Percentiles rank a stretch among this genome's conserved stretches.
These are phyloP conservation scores for Amanita brunnescens DNA, from an alignment of 768 basidiomycete genomes.

Conservation along the genomic window DNA sequence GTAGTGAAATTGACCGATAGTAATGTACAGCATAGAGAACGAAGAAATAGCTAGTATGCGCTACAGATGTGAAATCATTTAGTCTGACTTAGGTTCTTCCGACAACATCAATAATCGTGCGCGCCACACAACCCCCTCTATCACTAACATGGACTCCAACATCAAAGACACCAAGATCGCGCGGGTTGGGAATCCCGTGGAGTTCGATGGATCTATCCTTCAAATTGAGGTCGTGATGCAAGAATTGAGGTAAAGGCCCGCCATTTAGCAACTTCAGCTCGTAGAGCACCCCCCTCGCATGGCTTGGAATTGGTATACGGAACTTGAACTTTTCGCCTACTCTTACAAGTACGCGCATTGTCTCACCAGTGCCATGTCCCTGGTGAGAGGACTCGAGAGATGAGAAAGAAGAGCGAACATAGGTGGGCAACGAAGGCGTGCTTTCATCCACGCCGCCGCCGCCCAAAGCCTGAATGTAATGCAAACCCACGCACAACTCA, in stretches of 20 bases:
- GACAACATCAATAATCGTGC: constrained; percentile 50
- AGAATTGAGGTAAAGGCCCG: constrained; percentile 43
- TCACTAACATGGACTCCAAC: constrained; percentile 47
- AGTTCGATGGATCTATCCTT: constrained; percentile 45
- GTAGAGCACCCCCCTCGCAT: constrained; percentile 23
- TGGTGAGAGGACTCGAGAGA: constrained; percentile 53
- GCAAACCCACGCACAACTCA: constrained; percentile 60
- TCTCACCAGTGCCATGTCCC: constrained; percentile 22
- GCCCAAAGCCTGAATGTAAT: constrained; percentile 63
- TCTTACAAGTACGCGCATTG: constrained; percentile 40
- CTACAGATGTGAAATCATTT: neutral
- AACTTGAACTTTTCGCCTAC: constrained; percentile 54
- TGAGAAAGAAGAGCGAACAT: constrained; percentile 48
- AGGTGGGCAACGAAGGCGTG: constrained; percentile 23
- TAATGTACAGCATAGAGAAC: constrained; percentile 8
- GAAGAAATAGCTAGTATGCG: constrained; percentile 3
- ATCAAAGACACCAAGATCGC: constrained; percentile 44
- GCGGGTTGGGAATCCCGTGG: constrained; percentile 39
- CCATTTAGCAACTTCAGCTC: constrained; percentile 45
- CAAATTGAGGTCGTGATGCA: constrained; percentile 42
- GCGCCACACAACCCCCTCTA: constrained; percentile 43
- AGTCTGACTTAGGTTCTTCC: constrained; percentile 13
- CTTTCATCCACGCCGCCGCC: constrained; percentile 31
- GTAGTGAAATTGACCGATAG: constrained; percentile 3
- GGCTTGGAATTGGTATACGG: constrained; percentile 34